phyloP scores from a whole-genome alignment of 352 stramenopile genomes.

The Phytophthora lateralis region DNA sequence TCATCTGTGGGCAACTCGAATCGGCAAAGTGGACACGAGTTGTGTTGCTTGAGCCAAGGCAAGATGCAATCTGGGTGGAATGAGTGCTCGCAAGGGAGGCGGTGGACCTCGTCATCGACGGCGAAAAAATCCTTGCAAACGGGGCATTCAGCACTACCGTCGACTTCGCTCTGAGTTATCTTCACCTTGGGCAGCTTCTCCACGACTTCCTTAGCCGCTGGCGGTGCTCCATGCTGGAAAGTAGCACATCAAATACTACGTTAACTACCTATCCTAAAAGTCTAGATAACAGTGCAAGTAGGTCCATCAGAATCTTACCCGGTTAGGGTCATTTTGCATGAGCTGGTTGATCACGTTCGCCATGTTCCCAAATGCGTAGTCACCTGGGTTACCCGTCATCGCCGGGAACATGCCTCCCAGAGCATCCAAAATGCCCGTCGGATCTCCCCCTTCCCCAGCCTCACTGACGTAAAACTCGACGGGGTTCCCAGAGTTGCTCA shows the following conservation, averaged over 20 bases:
- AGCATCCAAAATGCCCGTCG: conserved; percentile 61
- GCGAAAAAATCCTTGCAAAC: conserved; percentile 89
- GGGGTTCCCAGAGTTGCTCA: conserved; percentile 68
- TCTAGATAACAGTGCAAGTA: conserved; percentile 1
- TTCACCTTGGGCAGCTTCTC: conserved; percentile 78
- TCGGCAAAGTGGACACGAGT: conserved; percentile 87
- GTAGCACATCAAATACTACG: conserved; percentile 5
- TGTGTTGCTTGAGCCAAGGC: conserved; percentile 89
- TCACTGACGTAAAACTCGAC: conserved; percentile 84
- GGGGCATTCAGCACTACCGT: conserved; percentile 77
- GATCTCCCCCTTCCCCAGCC: conserved; percentile 42
- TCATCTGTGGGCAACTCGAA: conserved; percentile 88
- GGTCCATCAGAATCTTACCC: conserved; percentile 47
- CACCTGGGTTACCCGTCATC: conserved; percentile 65
- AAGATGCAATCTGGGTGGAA: conserved; percentile 90
- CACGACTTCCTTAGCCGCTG: conserved; percentile 74
- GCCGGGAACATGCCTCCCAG: conserved; percentile 66
- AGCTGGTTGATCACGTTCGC: conserved; percentile 88
- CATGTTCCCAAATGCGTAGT: conserved; percentile 88
- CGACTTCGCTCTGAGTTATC: conserved; percentile 76
- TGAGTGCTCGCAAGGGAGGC: conserved; percentile 74
- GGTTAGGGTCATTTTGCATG: conserved; percentile 89
- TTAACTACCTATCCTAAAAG: conserved; percentile 8
- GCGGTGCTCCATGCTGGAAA: conserved; percentile 75
- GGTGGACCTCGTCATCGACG: conserved; percentile 76